A percentile compares a stretch with the other conserved stretches of the same genome.
Evolutionary conservation across 176 grass and related monocot genomes (phyloP).

Genomic region (Musa troglodytarum): DNA sequence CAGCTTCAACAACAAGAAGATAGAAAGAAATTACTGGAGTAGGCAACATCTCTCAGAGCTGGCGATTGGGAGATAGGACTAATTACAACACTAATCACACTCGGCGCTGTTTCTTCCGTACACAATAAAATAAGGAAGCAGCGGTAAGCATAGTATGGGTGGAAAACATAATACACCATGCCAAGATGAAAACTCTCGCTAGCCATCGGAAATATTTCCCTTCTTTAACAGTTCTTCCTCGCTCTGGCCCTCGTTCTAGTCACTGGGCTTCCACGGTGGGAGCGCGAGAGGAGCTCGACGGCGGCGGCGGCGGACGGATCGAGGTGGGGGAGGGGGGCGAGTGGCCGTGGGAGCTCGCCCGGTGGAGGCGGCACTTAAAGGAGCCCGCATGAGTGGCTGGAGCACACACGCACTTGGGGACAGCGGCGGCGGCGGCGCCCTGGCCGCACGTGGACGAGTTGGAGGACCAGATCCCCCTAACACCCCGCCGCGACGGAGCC

Average conservation of each 20-base stretch:
- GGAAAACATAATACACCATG: neutral
- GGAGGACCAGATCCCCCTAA: constrained; percentile 31
- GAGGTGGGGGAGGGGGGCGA: constrained; percentile 14
- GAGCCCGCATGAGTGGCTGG: constrained; percentile 65
- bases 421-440: constrained; percentile 15
- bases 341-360: constrained; percentile 34
- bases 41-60: neutral
- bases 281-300: constrained; percentile 21
- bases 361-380: constrained; percentile 94
- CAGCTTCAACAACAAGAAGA: neutral
- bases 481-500: constrained; percentile 28
- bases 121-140: neutral
- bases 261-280: constrained; percentile 53
- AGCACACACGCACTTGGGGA: constrained; percentile 62
- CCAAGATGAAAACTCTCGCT: neutral
- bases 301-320: constrained; percentile 12
- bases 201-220: neutral
- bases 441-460: constrained; percentile 21
- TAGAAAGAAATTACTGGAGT: neutral
- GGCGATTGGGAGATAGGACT: neutral
- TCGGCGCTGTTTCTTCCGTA: neutral
- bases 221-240: neutral
- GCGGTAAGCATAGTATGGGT: neutral
- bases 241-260: neutral
- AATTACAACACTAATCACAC: neutral